Evolutionary conservation across 371 early-diverging fungal genomes (phyloP).

Genomic region (Amoeboaphelidium protococcarum): DNA sequence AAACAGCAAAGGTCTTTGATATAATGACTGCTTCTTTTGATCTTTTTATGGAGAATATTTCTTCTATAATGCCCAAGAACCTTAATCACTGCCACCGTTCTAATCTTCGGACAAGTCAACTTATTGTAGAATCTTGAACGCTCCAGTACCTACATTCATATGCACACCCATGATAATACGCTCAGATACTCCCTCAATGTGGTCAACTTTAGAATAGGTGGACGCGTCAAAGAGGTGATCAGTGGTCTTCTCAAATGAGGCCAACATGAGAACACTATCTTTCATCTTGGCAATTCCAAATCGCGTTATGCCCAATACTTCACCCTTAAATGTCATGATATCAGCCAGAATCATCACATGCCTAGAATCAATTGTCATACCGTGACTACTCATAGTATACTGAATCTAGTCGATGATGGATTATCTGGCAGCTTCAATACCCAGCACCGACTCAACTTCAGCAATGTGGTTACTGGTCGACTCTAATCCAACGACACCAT

Average conservation of each 20-base stretch:
- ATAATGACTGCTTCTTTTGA: too few species aligned
- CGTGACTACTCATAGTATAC: conserved; percentile 64
- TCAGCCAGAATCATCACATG: conserved; percentile 96
- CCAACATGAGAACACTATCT: conserved; percentile 96
- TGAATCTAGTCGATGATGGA: conserved; percentile 57
- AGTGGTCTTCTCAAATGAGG: conserved; percentile 98
- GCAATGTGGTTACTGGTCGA: conserved; percentile 81
- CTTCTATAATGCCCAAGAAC: too few species aligned
- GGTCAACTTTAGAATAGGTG: conserved; percentile 68
- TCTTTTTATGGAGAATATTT: too few species aligned
- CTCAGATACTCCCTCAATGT: conserved; percentile 89
- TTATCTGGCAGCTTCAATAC: conserved; percentile 82
- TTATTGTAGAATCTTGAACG: conserved; percentile 56
- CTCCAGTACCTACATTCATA: conserved; percentile 91
- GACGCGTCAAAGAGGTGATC: conserved; percentile 98
- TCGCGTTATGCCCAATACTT: conserved; percentile 94
- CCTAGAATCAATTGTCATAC: conserved; percentile 89
- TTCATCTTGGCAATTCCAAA: conserved; percentile 98
- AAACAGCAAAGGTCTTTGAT: too few species aligned
- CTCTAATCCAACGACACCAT: conserved; percentile 44
- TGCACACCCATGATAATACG: conserved; percentile 97
- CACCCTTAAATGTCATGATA: conserved; percentile 97
- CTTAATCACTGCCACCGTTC: too few species aligned
- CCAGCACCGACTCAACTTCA: conserved; percentile 74
- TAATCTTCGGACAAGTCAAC: too few species aligned